Conservation (phyloP, 164 flowering plant genomes). For the Platanus orientalis region DNA sequence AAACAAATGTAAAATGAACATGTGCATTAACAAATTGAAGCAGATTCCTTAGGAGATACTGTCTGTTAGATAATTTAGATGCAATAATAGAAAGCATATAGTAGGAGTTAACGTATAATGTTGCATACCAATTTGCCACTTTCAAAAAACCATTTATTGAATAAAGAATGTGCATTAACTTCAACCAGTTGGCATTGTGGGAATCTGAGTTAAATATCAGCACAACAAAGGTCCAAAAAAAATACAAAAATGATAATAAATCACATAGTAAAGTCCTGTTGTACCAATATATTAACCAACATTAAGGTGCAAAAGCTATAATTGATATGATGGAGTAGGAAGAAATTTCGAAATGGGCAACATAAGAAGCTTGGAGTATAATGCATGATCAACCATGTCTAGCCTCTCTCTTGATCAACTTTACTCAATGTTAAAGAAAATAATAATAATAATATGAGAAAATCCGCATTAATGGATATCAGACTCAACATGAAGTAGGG, state of each 20-base stretch:
- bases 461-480: no score
- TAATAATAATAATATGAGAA: no score
- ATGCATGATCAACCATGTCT: no score
- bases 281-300: not conserved
- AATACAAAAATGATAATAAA: not conserved
- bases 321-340: not conserved
- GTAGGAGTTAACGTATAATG: not conserved
- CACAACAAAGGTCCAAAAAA: constrained; percentile 5
- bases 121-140: constrained; percentile 93
- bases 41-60: not conserved
- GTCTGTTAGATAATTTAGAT: not conserved
- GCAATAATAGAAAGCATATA: not conserved
- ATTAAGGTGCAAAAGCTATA: not conserved
- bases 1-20: not conserved
- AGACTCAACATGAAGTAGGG: no score
- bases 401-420: no score
- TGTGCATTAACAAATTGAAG: not conserved
- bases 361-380: not conserved
- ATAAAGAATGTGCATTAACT: constrained; percentile 98
- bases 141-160: constrained; percentile 99
- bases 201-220: constrained; percentile 45
- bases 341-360: not conserved
- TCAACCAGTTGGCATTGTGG: constrained; percentile 90
- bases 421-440: no score
- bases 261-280: not conserved